Percentiles rank a stretch among this genome's conserved stretches.
phyloP scores from a whole-genome alignment of 2,329 filamentous ascomycete species.

The Xylariomycetidae sp. region DNA sequence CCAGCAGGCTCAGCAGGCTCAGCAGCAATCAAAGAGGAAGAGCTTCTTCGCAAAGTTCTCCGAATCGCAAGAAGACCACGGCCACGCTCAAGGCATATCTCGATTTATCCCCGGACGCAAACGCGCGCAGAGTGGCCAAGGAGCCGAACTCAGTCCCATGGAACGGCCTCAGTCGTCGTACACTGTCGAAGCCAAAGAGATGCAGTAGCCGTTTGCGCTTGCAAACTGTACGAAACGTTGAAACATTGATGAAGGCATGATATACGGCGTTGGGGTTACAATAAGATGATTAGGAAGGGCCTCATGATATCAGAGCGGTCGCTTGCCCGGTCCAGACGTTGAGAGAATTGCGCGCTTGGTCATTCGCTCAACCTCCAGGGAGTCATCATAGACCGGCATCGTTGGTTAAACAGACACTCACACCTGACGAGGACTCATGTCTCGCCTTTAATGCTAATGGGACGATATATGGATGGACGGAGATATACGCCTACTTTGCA shows the following conservation, averaged over 20 bases:
- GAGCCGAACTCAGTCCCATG: conserved; percentile 25
- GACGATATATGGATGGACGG: background rate
- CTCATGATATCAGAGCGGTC: conserved; percentile 18
- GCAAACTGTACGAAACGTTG: no score
- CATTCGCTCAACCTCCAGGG: no score
- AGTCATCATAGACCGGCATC: no score
- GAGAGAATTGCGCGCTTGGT: no score
- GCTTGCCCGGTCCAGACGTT: no score
- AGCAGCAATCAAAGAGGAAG: conserved; percentile 57
- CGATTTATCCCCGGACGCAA: conserved; percentile 29
- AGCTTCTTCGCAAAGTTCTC: conserved; percentile 78
- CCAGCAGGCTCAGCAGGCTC: conserved; percentile 39
- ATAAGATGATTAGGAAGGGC: conserved; percentile 9
- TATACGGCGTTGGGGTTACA: conserved; percentile 14
- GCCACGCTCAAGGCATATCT: conserved; percentile 23
- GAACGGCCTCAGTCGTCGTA: conserved; percentile 16
- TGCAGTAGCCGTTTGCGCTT: no score
- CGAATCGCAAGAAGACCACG: conserved; percentile 37
- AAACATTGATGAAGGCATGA: conserved; percentile 13
- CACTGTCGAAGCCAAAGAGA: background rate
- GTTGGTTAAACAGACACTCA: no score
- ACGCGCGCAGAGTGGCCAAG: conserved; percentile 28
- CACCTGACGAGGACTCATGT: no score
- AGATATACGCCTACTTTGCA: background rate
- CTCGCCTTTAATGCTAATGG: background rate